A percentile compares a stretch with the other conserved stretches of the same genome.
Conservation (phyloP, 2,329 filamentous ascomycete species). For the Mollisia scopiformis region DNA sequence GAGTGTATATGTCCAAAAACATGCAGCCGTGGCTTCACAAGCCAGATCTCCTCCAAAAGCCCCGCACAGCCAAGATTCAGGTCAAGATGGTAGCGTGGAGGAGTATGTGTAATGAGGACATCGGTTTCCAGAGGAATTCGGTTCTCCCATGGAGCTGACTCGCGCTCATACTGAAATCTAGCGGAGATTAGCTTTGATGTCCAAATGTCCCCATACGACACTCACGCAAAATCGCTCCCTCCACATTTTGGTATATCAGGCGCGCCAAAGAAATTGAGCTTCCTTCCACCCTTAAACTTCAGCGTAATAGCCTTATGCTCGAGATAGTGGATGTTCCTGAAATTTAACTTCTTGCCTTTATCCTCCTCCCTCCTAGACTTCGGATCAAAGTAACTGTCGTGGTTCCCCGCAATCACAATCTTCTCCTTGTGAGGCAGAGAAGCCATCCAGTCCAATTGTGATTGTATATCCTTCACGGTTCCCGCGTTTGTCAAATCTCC, state of each 20-base stretch:
- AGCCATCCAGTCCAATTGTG: constrained; percentile 82
- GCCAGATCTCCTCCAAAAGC: constrained; percentile 60
- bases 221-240: constrained; percentile 65
- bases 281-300: constrained; percentile 60
- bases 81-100: constrained; percentile 58
- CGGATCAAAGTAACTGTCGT: constrained; percentile 83
- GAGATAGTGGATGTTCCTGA: constrained; percentile 74
- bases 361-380: constrained; percentile 61
- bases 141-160: constrained; percentile 61
- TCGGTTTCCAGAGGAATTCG: constrained; percentile 63
- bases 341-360: constrained; percentile 59
- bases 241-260: constrained; percentile 80
- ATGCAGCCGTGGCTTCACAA: constrained; percentile 61
- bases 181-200: constrained; percentile 7
- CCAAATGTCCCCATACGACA: not conserved
- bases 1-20: constrained; percentile 71
- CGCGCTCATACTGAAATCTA: constrained; percentile 62
- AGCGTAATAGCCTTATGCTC: constrained; percentile 69
- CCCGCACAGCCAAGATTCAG: constrained; percentile 59
- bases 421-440: constrained; percentile 77
- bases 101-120: constrained; percentile 67
- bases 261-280: constrained; percentile 76
- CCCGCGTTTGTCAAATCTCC: constrained; percentile 82
- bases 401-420: constrained; percentile 83
- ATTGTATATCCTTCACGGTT: constrained; percentile 73